Percentiles rank a stretch among this genome's conserved stretches.
Evolutionary conservation across 2,329 filamentous ascomycete genomes (phyloP).

Genomic region (Cladobotryum protrusum): DNA sequence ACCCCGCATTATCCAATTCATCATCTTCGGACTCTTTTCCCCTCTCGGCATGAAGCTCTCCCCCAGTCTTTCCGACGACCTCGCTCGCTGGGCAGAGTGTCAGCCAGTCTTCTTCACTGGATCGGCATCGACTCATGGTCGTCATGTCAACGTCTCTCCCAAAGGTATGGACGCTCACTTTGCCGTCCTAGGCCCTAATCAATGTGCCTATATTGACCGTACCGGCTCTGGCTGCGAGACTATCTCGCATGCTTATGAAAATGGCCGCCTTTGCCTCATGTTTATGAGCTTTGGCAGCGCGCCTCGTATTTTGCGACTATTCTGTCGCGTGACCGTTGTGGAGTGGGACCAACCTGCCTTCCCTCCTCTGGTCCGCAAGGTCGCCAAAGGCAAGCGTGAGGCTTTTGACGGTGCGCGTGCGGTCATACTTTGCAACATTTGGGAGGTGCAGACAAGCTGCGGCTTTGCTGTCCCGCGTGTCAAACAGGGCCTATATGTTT

Average conservation of each 20-base stretch:
- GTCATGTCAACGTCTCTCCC: constrained; percentile 70
- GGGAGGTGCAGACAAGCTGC: constrained; percentile 61
- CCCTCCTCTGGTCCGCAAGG: constrained; percentile 37
- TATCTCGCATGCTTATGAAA: constrained; percentile 69
- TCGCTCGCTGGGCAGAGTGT: constrained; percentile 56
- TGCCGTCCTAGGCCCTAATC: constrained; percentile 50
- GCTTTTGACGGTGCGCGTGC: constrained; percentile 48
- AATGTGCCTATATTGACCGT: constrained; percentile 65
- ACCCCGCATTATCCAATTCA: background rate
- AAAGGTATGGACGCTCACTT: constrained; percentile 64
- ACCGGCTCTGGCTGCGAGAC: constrained; percentile 73
- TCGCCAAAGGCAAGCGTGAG: constrained; percentile 29
- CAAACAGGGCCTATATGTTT: constrained; percentile 32
- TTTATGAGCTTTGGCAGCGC: constrained; percentile 59
- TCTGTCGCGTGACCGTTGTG: constrained; percentile 52
- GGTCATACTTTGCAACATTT: constrained; percentile 56
- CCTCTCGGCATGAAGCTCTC: constrained; percentile 51
- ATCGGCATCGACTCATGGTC: constrained; percentile 60
- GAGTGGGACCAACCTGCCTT: constrained; percentile 53
- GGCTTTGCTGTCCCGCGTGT: constrained; percentile 58
- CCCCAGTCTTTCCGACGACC: constrained; percentile 45
- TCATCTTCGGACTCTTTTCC: background rate
- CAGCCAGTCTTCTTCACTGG: constrained; percentile 73
- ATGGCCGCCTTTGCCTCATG: constrained; percentile 67
- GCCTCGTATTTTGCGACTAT: constrained; percentile 59